These are phyloP conservation scores for Phytophthora pisi DNA, from an alignment of 352 stramenopile genomes.

Conservation along the genomic window DNA sequence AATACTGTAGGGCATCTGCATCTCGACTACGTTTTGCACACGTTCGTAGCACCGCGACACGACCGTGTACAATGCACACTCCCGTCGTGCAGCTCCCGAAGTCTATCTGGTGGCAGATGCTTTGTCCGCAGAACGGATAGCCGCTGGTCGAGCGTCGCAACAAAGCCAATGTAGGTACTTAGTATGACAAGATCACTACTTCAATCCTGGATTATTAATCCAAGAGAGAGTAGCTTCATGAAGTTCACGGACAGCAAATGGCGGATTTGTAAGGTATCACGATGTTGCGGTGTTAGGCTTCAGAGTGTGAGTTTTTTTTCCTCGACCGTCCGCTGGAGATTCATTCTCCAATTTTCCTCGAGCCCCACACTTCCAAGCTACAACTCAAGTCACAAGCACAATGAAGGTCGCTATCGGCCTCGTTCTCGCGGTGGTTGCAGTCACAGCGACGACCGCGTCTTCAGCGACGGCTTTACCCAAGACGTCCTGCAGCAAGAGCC, in stretches of 20 bases:
- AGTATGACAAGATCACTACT: neutral
- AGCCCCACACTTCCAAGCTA: conserved; percentile 1
- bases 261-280: neutral
- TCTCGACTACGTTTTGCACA: no score
- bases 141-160: neutral
- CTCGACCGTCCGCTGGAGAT: neutral
- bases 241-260: neutral
- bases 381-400: neutral
- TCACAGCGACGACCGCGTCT: neutral
- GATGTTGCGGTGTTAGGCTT: neutral
- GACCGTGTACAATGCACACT: no score
- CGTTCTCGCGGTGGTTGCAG: conserved; percentile 13
- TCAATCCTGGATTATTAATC: neutral
- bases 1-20: no score
- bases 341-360: conserved; percentile 19
- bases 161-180: neutral
- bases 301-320: neutral
- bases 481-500: neutral
- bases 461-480: neutral
- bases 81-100: neutral
- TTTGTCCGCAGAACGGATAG: neutral
- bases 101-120: neutral
- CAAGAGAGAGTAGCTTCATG: neutral
- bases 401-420: conserved; percentile 26
- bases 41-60: no score